Evolutionary conservation across 768 basidiomycete genomes (phyloP).

Genomic region (Udeniomyces megalosporus): DNA sequence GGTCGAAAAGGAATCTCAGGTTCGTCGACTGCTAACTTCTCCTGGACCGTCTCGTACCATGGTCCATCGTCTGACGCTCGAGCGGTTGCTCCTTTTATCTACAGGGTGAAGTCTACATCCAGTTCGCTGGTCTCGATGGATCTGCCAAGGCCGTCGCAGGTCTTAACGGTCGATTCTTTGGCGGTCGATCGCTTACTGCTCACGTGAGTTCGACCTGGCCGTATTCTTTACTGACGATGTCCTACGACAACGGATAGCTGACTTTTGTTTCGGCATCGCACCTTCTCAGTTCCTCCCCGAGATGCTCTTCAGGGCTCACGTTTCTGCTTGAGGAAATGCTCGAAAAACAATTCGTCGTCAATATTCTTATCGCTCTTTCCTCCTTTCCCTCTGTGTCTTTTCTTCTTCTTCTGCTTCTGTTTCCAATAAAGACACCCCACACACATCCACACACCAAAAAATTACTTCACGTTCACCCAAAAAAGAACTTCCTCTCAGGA

Average conservation of each 20-base stretch:
- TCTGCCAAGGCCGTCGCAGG: slow-evolving; percentile 75
- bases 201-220: background rate
- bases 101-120: slow-evolving; percentile 93
- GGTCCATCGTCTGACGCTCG: background rate
- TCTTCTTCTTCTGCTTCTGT: background rate
- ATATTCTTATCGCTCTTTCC: background rate
- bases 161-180: slow-evolving; percentile 93
- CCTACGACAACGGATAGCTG: background rate
- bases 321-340: background rate
- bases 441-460: too few species aligned
- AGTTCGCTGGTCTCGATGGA: slow-evolving; percentile 61
- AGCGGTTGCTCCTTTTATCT: background rate
- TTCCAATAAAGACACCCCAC: too few species aligned
- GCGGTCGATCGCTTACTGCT: slow-evolving; percentile 74
- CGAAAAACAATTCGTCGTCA: too few species aligned
- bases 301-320: slow-evolving; percentile 4
- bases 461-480: too few species aligned
- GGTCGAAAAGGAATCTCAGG: slow-evolving; percentile 85
- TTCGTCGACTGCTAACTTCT: slow-evolving; percentile 31
- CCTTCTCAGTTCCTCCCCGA: slow-evolving; percentile 6
- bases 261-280: background rate
- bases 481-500: too few species aligned
- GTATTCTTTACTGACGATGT: background rate
- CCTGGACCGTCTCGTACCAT: background rate
- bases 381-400: background rate